Evolutionary conservation across 371 early-diverging fungal genomes (phyloP), one percentile per base, ranked within the genome.

Genomic region (Syncephalastrum monosporum): DNA sequence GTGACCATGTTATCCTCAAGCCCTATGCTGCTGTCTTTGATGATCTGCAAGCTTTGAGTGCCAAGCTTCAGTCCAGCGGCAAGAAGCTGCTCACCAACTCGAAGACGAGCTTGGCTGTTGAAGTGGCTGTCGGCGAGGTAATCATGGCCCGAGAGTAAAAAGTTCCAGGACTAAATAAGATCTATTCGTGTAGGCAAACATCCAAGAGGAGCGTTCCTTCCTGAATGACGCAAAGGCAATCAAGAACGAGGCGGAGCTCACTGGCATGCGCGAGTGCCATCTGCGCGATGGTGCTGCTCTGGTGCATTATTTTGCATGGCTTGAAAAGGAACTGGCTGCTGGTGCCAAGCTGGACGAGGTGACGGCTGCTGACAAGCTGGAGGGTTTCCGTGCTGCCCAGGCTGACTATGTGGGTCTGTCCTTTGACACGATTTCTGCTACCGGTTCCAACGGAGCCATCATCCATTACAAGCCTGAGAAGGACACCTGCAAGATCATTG

Each of bases 371-470:
- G 88, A 89, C 52, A 79, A 85, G 51, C 80, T 96, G 5, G 89
- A 88, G 63, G 62, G 68, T 58, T 77, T 91, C 60, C 86, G 96
- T 50, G 62, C 52, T 51, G 82, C 83, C 60, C 87, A 89, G 63
- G 64, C 68, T 21, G 72, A 86, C 61, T 92, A 90, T 71, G 90
- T 94, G 29, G 94, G 94, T 0, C 87, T 95, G 16, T 95, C 95
- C 47, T 99, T 99, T 65, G 97, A 93, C 65, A 99, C 99, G 15
- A 99, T 99, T 61, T 95, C 97, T 2, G 89, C 92, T 2, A 91
- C 91, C 5, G 99, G 99, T 2, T 71, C 95, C 23, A 99, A 99
- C 65, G 99, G 94, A 3, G 98, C 99, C 41, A 95, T 99, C 63
- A 97, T 99, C 65, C 99, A 99, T 72, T 99, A 99, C 83, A 87